Evolutionary conservation across 805 yeast genomes (phyloP).

Genomic region (Candida insectorum): DNA sequence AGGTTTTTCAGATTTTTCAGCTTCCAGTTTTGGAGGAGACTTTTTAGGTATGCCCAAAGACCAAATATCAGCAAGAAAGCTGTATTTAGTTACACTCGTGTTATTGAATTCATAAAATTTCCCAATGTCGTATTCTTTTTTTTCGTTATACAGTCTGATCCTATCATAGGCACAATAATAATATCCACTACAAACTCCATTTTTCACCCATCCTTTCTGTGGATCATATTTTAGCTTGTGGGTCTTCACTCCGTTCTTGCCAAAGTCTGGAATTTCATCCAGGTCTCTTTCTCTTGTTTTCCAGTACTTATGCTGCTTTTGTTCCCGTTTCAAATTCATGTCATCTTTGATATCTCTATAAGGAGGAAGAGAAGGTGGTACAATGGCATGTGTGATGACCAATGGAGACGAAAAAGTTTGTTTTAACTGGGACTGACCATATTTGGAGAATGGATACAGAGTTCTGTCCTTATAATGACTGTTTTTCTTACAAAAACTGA

Average conservation of each 20-base stretch:
- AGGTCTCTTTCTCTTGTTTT: conserved; percentile 23
- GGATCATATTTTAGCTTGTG: conserved; percentile 25
- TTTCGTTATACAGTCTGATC: conserved; percentile 17
- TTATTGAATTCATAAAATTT: conserved; percentile 19
- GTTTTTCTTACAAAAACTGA: conserved; percentile 40
- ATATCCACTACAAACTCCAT: conserved; percentile 30
- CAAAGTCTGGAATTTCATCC: conserved; percentile 25
- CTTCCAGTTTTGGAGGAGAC: conserved; percentile 1
- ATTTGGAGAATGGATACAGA: conserved; percentile 25
- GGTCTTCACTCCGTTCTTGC: conserved; percentile 6
- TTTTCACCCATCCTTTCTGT: conserved; percentile 43
- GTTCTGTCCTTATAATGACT: conserved; percentile 29
- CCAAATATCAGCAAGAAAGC: conserved; percentile 4
- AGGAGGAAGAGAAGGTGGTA: conserved; percentile 38
- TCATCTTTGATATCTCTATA: conserved; percentile 18
- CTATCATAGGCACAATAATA: conserved; percentile 38
- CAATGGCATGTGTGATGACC: conserved; percentile 31
- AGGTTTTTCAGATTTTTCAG: background rate
- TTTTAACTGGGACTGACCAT: conserved; percentile 15
- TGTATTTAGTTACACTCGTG: background rate
- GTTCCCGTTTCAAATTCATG: conserved; percentile 16
- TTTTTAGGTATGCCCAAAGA: background rate
- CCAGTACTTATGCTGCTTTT: conserved; percentile 16
- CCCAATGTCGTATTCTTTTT: conserved; percentile 18
- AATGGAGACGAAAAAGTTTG: conserved; percentile 26